Conservation (phyloP, 805 yeast species). For the Sungouiozyma intestinalis region DNA sequence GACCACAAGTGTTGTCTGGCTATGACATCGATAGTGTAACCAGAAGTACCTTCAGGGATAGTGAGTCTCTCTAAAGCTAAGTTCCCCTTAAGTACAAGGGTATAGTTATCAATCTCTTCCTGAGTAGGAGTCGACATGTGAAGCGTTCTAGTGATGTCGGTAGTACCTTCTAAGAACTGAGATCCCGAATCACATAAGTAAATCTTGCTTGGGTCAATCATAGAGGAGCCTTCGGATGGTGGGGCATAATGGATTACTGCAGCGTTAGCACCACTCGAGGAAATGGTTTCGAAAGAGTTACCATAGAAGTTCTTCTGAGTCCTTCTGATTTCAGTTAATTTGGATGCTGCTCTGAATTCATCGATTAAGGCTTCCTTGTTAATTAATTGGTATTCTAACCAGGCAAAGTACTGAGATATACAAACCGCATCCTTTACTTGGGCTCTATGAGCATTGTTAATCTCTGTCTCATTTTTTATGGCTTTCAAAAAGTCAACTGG, state of each 20-base stretch:
- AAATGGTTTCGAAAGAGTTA: slow-evolving; percentile 64
- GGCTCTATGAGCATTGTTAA: slow-evolving; percentile 59
- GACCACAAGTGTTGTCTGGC: slow-evolving; percentile 80
- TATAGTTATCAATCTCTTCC: slow-evolving; percentile 58
- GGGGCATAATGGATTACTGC: slow-evolving; percentile 74
- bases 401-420: slow-evolving; percentile 60
- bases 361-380: slow-evolving; percentile 35
- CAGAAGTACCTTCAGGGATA: slow-evolving; percentile 69
- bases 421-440: slow-evolving; percentile 82
- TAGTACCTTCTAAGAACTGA: slow-evolving; percentile 88
- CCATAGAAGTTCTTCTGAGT: slow-evolving; percentile 50
- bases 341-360: slow-evolving; percentile 57
- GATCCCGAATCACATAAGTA: slow-evolving; percentile 86
- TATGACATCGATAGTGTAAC: slow-evolving; percentile 64
- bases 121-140: slow-evolving; percentile 50
- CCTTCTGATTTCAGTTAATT: slow-evolving; percentile 45
- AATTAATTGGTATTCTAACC: slow-evolving; percentile 60
- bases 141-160: slow-evolving; percentile 86
- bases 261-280: slow-evolving; percentile 67
- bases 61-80: slow-evolving; percentile 70
- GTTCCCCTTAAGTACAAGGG: slow-evolving; percentile 86
- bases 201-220: slow-evolving; percentile 56
- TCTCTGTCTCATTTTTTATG: slow-evolving; percentile 63
- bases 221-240: slow-evolving; percentile 42
- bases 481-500: slow-evolving; percentile 64